phyloP scores from a whole-genome alignment of 352 stramenopile genomes.

The Phytophthora fragariaefolia region DNA sequence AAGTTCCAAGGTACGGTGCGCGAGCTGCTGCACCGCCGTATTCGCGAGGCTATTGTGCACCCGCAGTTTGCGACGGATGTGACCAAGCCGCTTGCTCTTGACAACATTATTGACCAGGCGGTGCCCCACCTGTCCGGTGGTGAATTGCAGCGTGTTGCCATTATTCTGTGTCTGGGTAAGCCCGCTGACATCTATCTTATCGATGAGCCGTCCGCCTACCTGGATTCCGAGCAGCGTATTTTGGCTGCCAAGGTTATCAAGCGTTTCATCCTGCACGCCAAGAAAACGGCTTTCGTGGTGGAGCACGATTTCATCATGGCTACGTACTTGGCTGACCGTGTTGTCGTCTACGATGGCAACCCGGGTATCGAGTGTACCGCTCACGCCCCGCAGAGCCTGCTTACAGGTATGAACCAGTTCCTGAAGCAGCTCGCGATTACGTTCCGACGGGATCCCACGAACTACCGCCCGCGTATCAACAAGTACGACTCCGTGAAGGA shows the following conservation, averaged over 20 bases:
- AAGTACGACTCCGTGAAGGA: constrained; percentile 97
- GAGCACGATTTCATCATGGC: constrained; percentile 99
- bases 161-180: constrained; percentile 97
- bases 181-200: constrained; percentile 99
- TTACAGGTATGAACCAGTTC: constrained; percentile 99
- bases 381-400: constrained; percentile 93
- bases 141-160: constrained; percentile 99
- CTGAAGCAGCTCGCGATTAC: constrained; percentile 99
- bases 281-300: constrained; percentile 99
- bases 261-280: constrained; percentile 99
- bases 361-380: constrained; percentile 98
- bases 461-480: constrained; percentile 98
- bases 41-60: constrained; percentile 97
- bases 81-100: constrained; percentile 98
- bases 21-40: constrained; percentile 97
- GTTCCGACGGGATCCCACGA: constrained; percentile 99
- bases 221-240: constrained; percentile 99
- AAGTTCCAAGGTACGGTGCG: constrained; percentile 97
- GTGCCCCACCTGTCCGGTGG: constrained; percentile 98
- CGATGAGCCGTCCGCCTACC: constrained; percentile 99
- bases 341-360: constrained; percentile 96
- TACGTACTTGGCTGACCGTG: constrained; percentile 98
- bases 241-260: constrained; percentile 99
- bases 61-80: constrained; percentile 99
- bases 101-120: constrained; percentile 98